Percentiles rank a stretch among this genome's conserved stretches.
These are phyloP conservation scores for Trichoderma polysporum DNA, from an alignment of 2,329 filamentous ascomycete species.

Conservation along the genomic window DNA sequence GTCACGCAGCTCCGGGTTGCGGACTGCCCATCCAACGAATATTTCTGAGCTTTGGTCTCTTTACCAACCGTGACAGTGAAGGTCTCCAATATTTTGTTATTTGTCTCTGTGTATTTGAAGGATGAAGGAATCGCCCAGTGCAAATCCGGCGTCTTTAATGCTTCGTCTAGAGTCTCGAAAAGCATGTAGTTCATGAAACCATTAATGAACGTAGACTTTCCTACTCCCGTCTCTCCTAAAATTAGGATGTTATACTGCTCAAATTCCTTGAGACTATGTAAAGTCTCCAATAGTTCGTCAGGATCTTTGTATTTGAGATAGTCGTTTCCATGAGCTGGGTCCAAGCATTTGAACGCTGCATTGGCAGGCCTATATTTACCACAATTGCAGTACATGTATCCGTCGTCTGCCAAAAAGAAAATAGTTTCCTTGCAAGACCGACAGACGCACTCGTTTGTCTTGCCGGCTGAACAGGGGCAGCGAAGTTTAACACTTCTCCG, in stretches of 20 bases:
- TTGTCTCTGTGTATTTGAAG: conserved; percentile 1
- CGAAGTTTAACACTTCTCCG: neutral
- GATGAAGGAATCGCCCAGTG: conserved; percentile 22
- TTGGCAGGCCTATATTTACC: neutral
- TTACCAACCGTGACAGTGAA: neutral
- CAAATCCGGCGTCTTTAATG: conserved; percentile 17
- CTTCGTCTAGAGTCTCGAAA: conserved; percentile 40
- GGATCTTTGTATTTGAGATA: neutral
- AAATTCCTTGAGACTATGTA: neutral
- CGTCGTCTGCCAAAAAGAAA: neutral
- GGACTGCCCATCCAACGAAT: neutral
- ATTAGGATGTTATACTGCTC: conserved; percentile 45
- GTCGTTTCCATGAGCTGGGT: neutral
- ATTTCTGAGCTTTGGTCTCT: neutral
- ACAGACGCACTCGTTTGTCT: neutral
- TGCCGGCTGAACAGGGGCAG: neutral
- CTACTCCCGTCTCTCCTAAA: conserved; percentile 48
- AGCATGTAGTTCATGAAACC: conserved; percentile 47
- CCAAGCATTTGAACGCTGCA: neutral
- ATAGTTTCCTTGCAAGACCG: neutral
- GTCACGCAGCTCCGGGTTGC: neutral
- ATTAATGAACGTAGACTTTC: conserved; percentile 51
- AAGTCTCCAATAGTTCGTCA: neutral
- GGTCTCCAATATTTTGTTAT: neutral
- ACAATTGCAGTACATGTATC: neutral